phyloP scores from a whole-genome alignment of 2,329 filamentous ascomycete genomes.

The Apiospora arundinis region DNA sequence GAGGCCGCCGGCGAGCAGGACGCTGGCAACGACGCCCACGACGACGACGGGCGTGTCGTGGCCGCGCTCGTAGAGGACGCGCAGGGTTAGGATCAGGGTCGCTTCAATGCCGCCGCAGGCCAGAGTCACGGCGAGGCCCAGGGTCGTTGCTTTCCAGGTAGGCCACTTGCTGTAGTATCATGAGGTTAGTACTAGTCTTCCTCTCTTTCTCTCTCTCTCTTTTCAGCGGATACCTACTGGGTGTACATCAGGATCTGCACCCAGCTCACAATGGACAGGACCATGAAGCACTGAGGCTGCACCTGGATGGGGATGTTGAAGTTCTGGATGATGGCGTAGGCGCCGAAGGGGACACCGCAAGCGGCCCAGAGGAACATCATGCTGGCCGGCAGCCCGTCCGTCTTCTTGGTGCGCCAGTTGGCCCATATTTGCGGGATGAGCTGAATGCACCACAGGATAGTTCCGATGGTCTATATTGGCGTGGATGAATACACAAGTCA shows the following conservation, averaged over 20 bases:
- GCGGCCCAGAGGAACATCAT: constrained; percentile 72
- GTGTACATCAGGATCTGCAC: constrained; percentile 46
- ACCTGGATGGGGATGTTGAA: constrained; percentile 52
- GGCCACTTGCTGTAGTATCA: constrained; percentile 49
- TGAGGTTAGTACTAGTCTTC: background rate
- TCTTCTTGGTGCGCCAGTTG: constrained; percentile 66
- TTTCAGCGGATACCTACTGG: constrained; percentile 29
- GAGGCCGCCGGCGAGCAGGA: constrained; percentile 62
- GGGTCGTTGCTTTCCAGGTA: constrained; percentile 50
- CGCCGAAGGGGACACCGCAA: constrained; percentile 54
- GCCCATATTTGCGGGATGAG: constrained; percentile 59
- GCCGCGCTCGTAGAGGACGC: constrained; percentile 60
- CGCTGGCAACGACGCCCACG: constrained; percentile 63
- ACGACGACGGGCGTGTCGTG: constrained; percentile 59
- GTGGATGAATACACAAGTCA: constrained; percentile 20
- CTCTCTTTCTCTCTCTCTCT: background rate
- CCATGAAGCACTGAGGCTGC: constrained; percentile 50
- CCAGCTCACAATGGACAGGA: constrained; percentile 47
- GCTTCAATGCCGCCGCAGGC: constrained; percentile 60
- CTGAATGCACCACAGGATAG: constrained; percentile 49
- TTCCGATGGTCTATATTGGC: constrained; percentile 39
- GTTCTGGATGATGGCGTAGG: constrained; percentile 47
- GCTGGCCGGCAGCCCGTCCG: constrained; percentile 62
- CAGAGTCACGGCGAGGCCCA: constrained; percentile 47
- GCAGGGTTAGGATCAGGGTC: constrained; percentile 62